Conservation (phyloP, 2,329 filamentous ascomycete genomes). For the Neonectria coccinea region DNA sequence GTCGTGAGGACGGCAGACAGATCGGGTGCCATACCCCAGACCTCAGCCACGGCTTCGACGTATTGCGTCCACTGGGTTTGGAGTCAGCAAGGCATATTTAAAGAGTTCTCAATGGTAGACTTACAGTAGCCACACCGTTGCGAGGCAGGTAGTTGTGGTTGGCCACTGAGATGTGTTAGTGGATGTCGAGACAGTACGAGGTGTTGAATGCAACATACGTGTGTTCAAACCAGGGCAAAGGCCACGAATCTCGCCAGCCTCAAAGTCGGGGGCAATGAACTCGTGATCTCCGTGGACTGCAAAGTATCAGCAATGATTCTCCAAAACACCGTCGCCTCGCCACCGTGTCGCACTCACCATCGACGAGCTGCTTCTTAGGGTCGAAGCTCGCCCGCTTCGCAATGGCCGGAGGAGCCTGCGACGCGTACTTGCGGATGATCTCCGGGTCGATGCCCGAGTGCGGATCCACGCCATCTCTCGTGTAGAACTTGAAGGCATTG, state of each 20-base stretch:
- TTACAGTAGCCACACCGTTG: conserved; percentile 40
- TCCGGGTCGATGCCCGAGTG: conserved; percentile 35
- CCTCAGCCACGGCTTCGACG: conserved; percentile 32
- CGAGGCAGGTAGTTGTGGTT: conserved; percentile 42
- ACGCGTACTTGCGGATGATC: conserved; percentile 33
- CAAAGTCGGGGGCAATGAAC: conserved; percentile 31
- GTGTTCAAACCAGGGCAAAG: conserved; percentile 39
- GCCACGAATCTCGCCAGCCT: conserved; percentile 34
- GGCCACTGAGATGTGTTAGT: conserved; percentile 7
- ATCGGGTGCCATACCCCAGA: conserved; percentile 36
- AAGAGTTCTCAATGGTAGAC: not conserved
- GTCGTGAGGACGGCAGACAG: conserved; percentile 30
- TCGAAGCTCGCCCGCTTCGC: conserved; percentile 31
- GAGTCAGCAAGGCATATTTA: not conserved
- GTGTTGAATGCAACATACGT: not conserved
- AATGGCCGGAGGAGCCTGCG: conserved; percentile 25
- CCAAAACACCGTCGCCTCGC: not conserved
- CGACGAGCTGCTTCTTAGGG: conserved; percentile 32
- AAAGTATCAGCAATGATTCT: not conserved
- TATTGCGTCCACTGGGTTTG: conserved; percentile 25
- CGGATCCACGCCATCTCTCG: conserved; percentile 20
- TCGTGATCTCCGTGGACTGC: conserved; percentile 32
- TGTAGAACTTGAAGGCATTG: conserved; percentile 28
- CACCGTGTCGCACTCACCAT: conserved; percentile 19
- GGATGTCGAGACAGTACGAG: too few species aligned